phyloP scores from a whole-genome alignment of 1,139 yeast genomes.

The Hansenula anomala region DNA sequence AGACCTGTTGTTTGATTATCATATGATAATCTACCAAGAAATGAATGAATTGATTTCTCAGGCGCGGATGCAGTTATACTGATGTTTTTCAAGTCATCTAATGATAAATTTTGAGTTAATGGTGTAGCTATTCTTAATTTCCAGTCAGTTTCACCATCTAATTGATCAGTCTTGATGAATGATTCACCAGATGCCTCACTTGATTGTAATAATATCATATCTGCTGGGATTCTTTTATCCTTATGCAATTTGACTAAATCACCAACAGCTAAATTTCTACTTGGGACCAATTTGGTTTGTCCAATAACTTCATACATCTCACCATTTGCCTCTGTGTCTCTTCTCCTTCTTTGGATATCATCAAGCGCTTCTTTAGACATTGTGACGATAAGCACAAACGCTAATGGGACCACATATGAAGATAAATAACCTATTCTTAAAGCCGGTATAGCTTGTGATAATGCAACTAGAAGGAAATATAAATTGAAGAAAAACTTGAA shows the following conservation, averaged over 20 bases:
- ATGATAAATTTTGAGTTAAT: constrained; percentile 57
- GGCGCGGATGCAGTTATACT: constrained; percentile 72
- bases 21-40: constrained; percentile 65
- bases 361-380: constrained; percentile 96
- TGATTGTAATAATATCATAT: constrained; percentile 77
- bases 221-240: constrained; percentile 89
- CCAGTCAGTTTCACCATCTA: constrained; percentile 99
- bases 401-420: constrained; percentile 90
- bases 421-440: constrained; percentile 90
- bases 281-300: constrained; percentile 42
- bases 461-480: constrained; percentile 86
- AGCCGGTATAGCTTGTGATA: constrained; percentile 90
- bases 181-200: constrained; percentile 84
- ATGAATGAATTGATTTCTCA: constrained; percentile 74
- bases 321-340: constrained; percentile 86
- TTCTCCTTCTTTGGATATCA: constrained; percentile 82
- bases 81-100: constrained; percentile 41
- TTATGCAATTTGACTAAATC: constrained; percentile 79
- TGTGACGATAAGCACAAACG: constrained; percentile 86
- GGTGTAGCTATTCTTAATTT: constrained; percentile 76
- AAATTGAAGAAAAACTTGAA: constrained; percentile 94
- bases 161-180: constrained; percentile 92
- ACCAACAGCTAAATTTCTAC: constrained; percentile 76
- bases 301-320: constrained; percentile 74
- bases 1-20: constrained; percentile 59